phyloP scores from a whole-genome alignment of 257 asterid genomes.

The Ligustrum vulgare region DNA sequence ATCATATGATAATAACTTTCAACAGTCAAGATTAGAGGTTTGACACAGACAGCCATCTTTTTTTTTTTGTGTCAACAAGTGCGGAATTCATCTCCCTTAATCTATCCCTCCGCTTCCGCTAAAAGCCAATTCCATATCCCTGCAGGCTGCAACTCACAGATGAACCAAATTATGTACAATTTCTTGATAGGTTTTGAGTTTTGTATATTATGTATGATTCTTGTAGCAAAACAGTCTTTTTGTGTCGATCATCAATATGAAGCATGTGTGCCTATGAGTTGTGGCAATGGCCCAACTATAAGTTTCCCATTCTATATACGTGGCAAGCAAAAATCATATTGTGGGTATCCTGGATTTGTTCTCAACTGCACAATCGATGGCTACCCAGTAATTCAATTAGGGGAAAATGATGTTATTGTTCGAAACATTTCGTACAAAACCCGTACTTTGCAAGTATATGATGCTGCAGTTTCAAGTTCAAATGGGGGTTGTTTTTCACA shows the following conservation, averaged over 20 bases:
- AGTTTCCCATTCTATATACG: conserved; percentile 58
- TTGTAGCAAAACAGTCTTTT: conserved; percentile 30
- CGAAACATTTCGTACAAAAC: conserved; percentile 32
- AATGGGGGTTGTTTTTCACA: conserved; percentile 28
- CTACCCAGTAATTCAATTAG: conserved; percentile 33
- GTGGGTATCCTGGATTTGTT: conserved; percentile 46
- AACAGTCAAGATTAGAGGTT: conserved; percentile 32
- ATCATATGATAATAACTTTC: background rate
- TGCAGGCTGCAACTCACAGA: conserved; percentile 14
- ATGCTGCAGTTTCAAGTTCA: conserved; percentile 22
- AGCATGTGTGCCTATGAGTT: conserved; percentile 40
- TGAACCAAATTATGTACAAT: conserved; percentile 24
- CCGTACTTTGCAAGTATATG: conserved; percentile 23
- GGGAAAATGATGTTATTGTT: conserved; percentile 35
- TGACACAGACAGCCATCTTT: conserved; percentile 25
- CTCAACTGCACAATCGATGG: conserved; percentile 38
- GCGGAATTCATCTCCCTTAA: conserved; percentile 23
- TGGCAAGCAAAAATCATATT: conserved; percentile 35
- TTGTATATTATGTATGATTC: conserved; percentile 30
- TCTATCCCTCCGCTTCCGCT: background rate
- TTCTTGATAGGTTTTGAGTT: conserved; percentile 19
- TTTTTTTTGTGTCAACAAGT: conserved; percentile 1
- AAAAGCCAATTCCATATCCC: conserved; percentile 2
- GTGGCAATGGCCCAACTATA: conserved; percentile 44
- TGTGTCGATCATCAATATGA: conserved; percentile 39